Evolutionary conservation across 805 yeast genomes (phyloP).

Genomic region (Dipodascus albidus): DNA sequence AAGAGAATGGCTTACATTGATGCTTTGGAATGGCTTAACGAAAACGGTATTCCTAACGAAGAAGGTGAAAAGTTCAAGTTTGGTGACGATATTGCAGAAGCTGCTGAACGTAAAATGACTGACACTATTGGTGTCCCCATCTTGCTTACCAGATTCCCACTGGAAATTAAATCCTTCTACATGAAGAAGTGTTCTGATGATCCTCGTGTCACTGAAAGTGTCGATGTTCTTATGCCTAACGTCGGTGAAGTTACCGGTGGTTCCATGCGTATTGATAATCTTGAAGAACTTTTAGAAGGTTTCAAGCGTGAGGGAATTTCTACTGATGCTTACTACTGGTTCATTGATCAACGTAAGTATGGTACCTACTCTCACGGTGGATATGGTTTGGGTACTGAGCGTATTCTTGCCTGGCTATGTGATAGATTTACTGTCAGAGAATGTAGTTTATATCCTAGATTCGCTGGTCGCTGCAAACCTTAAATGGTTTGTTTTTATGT

Average conservation of each 20-base stretch:
- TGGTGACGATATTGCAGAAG: constrained; percentile 99
- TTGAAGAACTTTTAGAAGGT: constrained; percentile 78
- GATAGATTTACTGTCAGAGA: constrained; percentile 97
- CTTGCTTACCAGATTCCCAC: constrained; percentile 87
- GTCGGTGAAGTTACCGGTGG: constrained; percentile 99
- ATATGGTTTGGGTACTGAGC: constrained; percentile 96
- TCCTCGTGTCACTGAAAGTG: constrained; percentile 92
- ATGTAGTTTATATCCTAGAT: constrained; percentile 95
- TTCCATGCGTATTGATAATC: constrained; percentile 86
- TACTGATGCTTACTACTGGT: constrained; percentile 87
- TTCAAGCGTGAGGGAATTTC: constrained; percentile 87
- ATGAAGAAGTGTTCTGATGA: constrained; percentile 90
- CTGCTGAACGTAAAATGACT: constrained; percentile 98
- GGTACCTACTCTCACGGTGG: constrained; percentile 99
- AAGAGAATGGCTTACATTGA: constrained; percentile 82
- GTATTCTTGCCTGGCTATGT: constrained; percentile 97
- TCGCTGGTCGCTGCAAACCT: constrained; percentile 96
- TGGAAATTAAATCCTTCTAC: constrained; percentile 94
- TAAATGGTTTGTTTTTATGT: neutral
- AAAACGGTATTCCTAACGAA: constrained; percentile 87
- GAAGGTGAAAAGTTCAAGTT: constrained; percentile 87
- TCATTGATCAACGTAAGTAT: constrained; percentile 86
- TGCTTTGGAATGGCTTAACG: constrained; percentile 94
- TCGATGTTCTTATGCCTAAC: constrained; percentile 96
- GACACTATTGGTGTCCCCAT: constrained; percentile 91